These are phyloP conservation scores for Komagataella phaffii DNA, from an alignment of 805 yeast species.

Conservation along the genomic window DNA sequence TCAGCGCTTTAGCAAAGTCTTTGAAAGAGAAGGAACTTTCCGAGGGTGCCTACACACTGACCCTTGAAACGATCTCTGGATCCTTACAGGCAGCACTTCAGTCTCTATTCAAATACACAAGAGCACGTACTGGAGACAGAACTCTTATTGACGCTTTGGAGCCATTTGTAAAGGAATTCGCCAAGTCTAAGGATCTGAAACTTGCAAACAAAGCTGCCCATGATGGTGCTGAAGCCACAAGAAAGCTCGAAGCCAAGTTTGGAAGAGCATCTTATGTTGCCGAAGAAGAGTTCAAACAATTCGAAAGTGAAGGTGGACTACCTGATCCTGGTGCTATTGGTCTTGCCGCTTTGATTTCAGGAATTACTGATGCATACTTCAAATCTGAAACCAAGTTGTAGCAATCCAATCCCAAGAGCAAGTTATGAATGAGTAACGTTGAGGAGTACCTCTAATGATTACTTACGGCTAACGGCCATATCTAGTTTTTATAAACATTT, in stretches of 20 bases:
- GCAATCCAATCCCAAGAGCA: not conserved
- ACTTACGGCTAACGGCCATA: not conserved
- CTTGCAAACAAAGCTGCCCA: constrained; percentile 59
- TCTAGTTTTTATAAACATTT: not conserved
- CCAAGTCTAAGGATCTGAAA: constrained; percentile 32
- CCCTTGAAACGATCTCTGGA: constrained; percentile 24
- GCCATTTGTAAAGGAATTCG: constrained; percentile 66
- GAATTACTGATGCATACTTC: constrained; percentile 4
- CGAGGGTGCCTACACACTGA: constrained; percentile 15
- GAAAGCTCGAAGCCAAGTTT: constrained; percentile 65
- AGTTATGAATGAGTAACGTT: not conserved
- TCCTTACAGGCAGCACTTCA: constrained; percentile 48
- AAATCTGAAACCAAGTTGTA: not conserved
- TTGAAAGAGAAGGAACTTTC: constrained; percentile 28
- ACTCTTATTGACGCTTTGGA: constrained; percentile 81
- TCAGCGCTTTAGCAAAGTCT: constrained; percentile 58
- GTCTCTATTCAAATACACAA: constrained; percentile 72
- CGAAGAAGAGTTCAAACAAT: constrained; percentile 38
- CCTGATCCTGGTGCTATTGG: constrained; percentile 97
- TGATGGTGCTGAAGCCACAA: constrained; percentile 67
- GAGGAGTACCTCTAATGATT: not conserved
- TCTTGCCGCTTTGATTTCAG: constrained; percentile 27
- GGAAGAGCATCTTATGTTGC: constrained; percentile 90
- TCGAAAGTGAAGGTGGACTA: constrained; percentile 49
- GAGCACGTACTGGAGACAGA: constrained; percentile 81